Evolutionary conservation across 805 yeast genomes (phyloP).

Genomic region (Candida chilensis): DNA sequence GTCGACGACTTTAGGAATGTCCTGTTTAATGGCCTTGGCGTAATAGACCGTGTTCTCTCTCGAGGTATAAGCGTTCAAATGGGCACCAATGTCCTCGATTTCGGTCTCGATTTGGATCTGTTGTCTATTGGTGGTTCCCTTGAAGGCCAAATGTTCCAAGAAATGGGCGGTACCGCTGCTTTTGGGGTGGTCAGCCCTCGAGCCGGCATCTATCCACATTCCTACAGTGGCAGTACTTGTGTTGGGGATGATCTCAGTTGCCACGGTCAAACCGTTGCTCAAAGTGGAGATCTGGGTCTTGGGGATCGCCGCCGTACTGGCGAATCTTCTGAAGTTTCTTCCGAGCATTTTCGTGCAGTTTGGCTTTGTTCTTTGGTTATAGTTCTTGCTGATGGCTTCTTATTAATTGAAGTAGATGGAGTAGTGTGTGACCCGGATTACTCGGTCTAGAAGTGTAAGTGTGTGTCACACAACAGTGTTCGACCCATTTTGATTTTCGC

Average conservation of each 20-base stretch:
- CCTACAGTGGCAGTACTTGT: conserved; percentile 95
- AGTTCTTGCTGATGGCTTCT: too few relatives aligned
- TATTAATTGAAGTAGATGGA: too few relatives aligned
- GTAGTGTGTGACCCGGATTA: too few relatives aligned
- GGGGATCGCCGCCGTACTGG: background rate
- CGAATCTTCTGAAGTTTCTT: background rate
- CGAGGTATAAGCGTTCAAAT: conserved; percentile 96
- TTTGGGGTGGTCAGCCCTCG: conserved; percentile 84
- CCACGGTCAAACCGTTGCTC: conserved; percentile 91
- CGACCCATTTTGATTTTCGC: too few relatives aligned
- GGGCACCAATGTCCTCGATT: conserved; percentile 94
- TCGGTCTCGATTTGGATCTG: conserved; percentile 84
- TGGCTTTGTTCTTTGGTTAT: too few relatives aligned
- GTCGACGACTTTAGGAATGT: conserved; percentile 80
- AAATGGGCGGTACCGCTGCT: conserved; percentile 96
- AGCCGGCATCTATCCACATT: conserved; percentile 97
- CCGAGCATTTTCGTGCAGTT: too few relatives aligned
- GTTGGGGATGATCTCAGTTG: conserved; percentile 80
- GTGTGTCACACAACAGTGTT: too few relatives aligned
- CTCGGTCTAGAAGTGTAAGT: too few relatives aligned
- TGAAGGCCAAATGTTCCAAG: conserved; percentile 92
- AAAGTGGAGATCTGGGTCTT: conserved; percentile 52
- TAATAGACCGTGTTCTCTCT: conserved; percentile 96
- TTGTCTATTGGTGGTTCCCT: conserved; percentile 78
- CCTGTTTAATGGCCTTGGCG: conserved; percentile 76